A percentile compares a stretch with the other conserved stretches of the same genome.
Evolutionary conservation across 169 alveolate genomes (phyloP).

Genomic region (Plasmodium vivax): DNA sequence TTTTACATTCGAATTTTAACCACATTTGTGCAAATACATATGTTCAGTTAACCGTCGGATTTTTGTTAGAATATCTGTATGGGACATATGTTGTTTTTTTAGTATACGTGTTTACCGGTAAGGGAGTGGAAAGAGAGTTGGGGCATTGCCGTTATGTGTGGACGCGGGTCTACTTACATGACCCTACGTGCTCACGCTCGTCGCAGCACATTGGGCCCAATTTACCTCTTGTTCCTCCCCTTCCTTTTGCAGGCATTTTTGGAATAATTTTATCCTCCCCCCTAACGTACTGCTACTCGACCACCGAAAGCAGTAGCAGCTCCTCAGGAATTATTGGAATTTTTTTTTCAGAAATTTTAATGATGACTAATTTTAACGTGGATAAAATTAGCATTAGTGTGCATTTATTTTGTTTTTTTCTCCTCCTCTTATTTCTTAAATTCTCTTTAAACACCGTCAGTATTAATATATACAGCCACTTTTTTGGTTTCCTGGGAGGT

Average conservation of each 20-base stretch:
- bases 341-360: constrained; percentile 74
- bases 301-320: constrained; percentile 76
- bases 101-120: constrained; percentile 73
- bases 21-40: constrained; percentile 77
- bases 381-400: constrained; percentile 75
- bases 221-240: background rate
- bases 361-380: constrained; percentile 77
- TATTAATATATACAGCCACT: constrained; percentile 71
- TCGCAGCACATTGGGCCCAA: background rate
- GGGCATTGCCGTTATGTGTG: background rate
- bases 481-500: constrained; percentile 76
- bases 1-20: constrained; percentile 74
- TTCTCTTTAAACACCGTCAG: constrained; percentile 61
- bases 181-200: background rate
- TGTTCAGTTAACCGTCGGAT: constrained; percentile 75
- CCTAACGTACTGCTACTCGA: constrained; percentile 71
- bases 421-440: constrained; percentile 67
- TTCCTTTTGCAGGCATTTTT: constrained; percentile 48
- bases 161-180: background rate
- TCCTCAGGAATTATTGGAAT: constrained; percentile 74
- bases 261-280: constrained; percentile 74
- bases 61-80: constrained; percentile 71
- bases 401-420: constrained; percentile 73
- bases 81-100: constrained; percentile 74
- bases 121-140: constrained; percentile 4